Evolutionary conservation across 495 filamentous ascomycete genomes (phyloP), one percentile per base, ranked within the genome.

Genomic region (Collariella sp.): DNA sequence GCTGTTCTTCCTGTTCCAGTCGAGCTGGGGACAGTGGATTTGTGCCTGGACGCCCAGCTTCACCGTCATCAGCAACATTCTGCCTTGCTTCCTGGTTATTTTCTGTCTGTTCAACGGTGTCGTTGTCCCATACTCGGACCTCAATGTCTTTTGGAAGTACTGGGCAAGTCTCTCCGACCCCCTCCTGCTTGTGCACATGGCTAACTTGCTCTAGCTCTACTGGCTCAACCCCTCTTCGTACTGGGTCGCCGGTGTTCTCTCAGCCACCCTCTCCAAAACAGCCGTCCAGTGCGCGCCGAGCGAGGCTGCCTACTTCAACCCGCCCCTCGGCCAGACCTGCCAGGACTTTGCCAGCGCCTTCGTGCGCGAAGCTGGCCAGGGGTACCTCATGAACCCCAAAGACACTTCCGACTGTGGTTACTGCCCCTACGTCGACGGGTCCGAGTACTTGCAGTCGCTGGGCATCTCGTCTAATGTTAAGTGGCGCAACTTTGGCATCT

Each of bases 11-110:
- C 70, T 91, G 26, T 91, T 91, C 76, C 76, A 81, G 57, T 76
- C 79, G 6, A 82, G 77, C 54, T 89, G 86, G 85, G 87, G 88
- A 22, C 88, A 93, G 62, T 90, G 85, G 84, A 88, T 91, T 58
- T 85, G 83, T 62, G 84, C 88, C 5, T 87, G 89, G 69, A 84
- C 88, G 0, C 87, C 87, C 1, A 81, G 74, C 7, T 88, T 90
- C 72, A 87, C 85, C 3, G 84, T 91, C 61, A 89, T 90, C 62
- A 80, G 81, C 42, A 90, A 91, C 70, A 72, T 82, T 5, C 55
- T 68, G 33, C 86, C 86, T 4, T 88, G 88, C 70, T 90, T 93
- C 78, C 83, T 90, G 66, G 85, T 88, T 66, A 82, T 86, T 62
- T 84, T 86, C 65, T 73, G 70, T 9, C 66, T 89, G 47, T 90